These are phyloP conservation scores for Gossypium aridum DNA, from an alignment of 441 rosid genomes.

Conservation along the genomic window DNA sequence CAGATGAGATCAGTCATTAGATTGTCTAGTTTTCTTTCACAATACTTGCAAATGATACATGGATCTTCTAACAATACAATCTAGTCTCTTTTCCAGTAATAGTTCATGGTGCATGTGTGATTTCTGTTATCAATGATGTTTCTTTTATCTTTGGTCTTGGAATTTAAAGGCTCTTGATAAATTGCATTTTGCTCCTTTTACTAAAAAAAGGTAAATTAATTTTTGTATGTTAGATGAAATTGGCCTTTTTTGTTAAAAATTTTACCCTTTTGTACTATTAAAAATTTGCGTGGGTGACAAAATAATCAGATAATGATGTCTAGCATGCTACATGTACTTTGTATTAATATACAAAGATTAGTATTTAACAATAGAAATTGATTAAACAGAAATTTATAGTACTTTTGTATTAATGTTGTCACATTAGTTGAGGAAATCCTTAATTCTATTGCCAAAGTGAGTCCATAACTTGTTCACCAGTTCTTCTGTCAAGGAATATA, in stretches of 20 bases:
- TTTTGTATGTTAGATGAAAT: too few relatives aligned
- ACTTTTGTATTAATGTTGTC: not conserved
- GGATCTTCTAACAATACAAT: slow-evolving; percentile 7
- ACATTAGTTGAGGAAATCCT: not conserved
- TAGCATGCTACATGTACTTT: too few relatives aligned
- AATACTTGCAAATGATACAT: not conserved
- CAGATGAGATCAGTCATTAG: slow-evolving; percentile 6
- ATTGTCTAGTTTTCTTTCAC: not conserved
- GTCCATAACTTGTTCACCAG: not conserved
- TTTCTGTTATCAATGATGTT: not conserved
- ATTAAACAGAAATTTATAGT: too few relatives aligned
- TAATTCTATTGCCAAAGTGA: not conserved
- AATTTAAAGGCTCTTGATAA: not conserved
- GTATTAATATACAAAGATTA: too few relatives aligned
- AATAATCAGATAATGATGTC: too few relatives aligned
- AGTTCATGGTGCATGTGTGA: not conserved
- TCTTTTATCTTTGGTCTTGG: not conserved
- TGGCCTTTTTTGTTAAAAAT: too few relatives aligned
- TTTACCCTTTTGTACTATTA: too few relatives aligned
- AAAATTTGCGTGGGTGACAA: too few relatives aligned
- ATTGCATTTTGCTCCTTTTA: too few relatives aligned
- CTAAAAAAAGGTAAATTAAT: too few relatives aligned
- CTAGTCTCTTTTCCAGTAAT: not conserved
- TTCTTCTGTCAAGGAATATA: not conserved
- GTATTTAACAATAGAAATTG: too few relatives aligned